These are phyloP conservation scores for Xylaria sp. DNA, from an alignment of 2,329 filamentous ascomycete species.

Conservation along the genomic window DNA sequence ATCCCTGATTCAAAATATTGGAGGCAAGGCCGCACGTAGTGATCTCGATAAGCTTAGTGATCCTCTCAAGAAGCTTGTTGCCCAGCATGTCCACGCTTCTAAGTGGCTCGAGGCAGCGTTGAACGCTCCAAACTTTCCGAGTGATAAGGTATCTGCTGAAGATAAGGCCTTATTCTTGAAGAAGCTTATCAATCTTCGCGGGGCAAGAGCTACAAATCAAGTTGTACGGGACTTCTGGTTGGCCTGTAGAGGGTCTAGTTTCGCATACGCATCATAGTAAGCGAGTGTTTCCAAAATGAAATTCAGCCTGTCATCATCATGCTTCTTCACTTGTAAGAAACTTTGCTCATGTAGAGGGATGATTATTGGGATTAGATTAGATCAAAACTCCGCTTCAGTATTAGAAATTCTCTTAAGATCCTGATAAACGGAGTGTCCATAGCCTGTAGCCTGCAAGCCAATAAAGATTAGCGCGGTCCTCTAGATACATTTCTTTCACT, in stretches of 20 bases:
- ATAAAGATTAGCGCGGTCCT: too few relatives aligned
- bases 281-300: background rate
- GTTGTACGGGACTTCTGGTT: constrained; percentile 79
- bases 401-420: background rate
- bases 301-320: background rate
- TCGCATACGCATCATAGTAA: constrained; percentile 67
- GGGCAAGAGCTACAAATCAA: constrained; percentile 71
- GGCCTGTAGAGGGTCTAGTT: constrained; percentile 70
- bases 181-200: constrained; percentile 73
- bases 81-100: constrained; percentile 65
- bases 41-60: constrained; percentile 78
- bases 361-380: constrained; percentile 4
- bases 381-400: background rate
- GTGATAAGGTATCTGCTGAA: constrained; percentile 65
- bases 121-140: constrained; percentile 65
- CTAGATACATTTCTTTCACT: background rate
- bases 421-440: background rate
- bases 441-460: background rate
- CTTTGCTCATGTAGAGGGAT: background rate
- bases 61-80: constrained; percentile 75
- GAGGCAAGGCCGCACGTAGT: constrained; percentile 74
- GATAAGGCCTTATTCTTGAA: constrained; percentile 74
- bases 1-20: constrained; percentile 72
- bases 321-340: background rate
- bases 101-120: constrained; percentile 73